Conservation (phyloP, 495 filamentous ascomycete genomes). For the Penicillium cataractarum region DNA sequence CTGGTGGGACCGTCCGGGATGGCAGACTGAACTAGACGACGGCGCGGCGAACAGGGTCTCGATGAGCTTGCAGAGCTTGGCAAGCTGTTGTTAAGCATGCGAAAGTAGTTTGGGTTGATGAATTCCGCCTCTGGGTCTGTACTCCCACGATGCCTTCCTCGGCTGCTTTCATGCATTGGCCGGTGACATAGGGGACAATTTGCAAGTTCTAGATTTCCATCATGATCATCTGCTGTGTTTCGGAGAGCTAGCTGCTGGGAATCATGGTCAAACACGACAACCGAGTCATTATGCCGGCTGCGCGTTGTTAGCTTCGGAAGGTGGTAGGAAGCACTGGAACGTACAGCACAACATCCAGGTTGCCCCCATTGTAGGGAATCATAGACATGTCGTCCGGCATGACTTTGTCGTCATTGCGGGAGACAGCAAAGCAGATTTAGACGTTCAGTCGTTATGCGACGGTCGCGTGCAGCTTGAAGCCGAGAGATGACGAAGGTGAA, state of each 20-base stretch:
- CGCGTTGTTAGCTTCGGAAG: slow-evolving; percentile 7
- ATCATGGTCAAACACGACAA: slow-evolving; percentile 86
- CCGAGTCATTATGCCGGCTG: slow-evolving; percentile 88
- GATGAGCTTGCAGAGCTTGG: slow-evolving; percentile 54
- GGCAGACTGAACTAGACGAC: slow-evolving; percentile 54
- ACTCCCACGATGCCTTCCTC: slow-evolving; percentile 38
- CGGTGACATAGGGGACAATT: slow-evolving; percentile 90
- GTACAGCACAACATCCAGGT: slow-evolving; percentile 56
- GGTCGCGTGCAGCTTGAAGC: not conserved
- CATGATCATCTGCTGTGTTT: slow-evolving; percentile 52
- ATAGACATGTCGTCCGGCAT: slow-evolving; percentile 53
- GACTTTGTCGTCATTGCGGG: slow-evolving; percentile 14
- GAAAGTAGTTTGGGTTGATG: slow-evolving; percentile 89
- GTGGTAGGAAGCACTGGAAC: slow-evolving; percentile 12
- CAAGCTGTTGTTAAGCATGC: slow-evolving; percentile 74
- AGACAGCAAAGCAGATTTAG: not conserved
- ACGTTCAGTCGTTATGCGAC: not conserved
- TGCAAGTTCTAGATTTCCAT: slow-evolving; percentile 52
- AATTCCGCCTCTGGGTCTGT: slow-evolving; percentile 63
- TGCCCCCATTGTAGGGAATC: slow-evolving; percentile 49
- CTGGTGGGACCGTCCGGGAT: slow-evolving; percentile 42
- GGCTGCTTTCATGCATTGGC: slow-evolving; percentile 60
- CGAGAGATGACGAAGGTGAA: slow-evolving; percentile 12
- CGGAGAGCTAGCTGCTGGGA: slow-evolving; percentile 84
- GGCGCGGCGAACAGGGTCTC: slow-evolving; percentile 54